These are phyloP conservation scores for Penicillium sp. DNA, from an alignment of 2,329 filamentous ascomycete genomes.

Conservation along the genomic window DNA sequence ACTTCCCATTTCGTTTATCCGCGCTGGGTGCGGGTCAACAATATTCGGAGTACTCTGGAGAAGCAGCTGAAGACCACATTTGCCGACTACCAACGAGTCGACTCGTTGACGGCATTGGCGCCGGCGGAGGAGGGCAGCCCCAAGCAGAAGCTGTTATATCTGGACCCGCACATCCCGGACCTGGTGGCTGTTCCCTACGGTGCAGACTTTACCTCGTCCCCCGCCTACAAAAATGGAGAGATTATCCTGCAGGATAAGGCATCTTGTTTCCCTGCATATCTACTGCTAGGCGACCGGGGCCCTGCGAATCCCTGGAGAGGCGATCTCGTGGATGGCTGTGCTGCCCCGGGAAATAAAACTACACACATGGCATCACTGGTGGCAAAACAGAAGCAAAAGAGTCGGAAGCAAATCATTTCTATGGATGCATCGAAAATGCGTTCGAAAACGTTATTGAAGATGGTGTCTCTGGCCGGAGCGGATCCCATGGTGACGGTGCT, in stretches of 20 bases:
- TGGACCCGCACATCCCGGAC: slow-evolving; percentile 84
- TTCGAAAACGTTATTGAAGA: slow-evolving; percentile 77
- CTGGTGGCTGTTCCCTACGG: slow-evolving; percentile 77
- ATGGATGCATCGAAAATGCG: slow-evolving; percentile 54
- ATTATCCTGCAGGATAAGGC: slow-evolving; percentile 96
- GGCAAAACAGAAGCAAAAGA: slow-evolving; percentile 28
- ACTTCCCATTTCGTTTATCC: slow-evolving; percentile 59
- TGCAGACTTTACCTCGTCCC: slow-evolving; percentile 71
- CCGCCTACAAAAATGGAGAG: slow-evolving; percentile 74
- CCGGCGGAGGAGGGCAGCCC: slow-evolving; percentile 31
- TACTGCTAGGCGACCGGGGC: slow-evolving; percentile 65
- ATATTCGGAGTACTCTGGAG: slow-evolving; percentile 70
- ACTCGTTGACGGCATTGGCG: slow-evolving; percentile 62
- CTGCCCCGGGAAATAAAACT: slow-evolving; percentile 96
- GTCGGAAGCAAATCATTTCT: slow-evolving; percentile 54
- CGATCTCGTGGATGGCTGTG: slow-evolving; percentile 87
- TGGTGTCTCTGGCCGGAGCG: slow-evolving; percentile 79
- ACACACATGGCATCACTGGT: slow-evolving; percentile 86
- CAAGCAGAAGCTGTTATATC: slow-evolving; percentile 49
- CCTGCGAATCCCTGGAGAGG: slow-evolving; percentile 52
- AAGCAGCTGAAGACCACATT: slow-evolving; percentile 79
- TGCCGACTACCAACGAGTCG: slow-evolving; percentile 61
- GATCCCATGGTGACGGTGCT: slow-evolving; percentile 69
- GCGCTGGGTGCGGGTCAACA: slow-evolving; percentile 91
- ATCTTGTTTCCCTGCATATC: slow-evolving; percentile 91